These are phyloP conservation scores for Fusarium nurragi DNA, from an alignment of 2,329 filamentous ascomycete species.

Conservation along the genomic window DNA sequence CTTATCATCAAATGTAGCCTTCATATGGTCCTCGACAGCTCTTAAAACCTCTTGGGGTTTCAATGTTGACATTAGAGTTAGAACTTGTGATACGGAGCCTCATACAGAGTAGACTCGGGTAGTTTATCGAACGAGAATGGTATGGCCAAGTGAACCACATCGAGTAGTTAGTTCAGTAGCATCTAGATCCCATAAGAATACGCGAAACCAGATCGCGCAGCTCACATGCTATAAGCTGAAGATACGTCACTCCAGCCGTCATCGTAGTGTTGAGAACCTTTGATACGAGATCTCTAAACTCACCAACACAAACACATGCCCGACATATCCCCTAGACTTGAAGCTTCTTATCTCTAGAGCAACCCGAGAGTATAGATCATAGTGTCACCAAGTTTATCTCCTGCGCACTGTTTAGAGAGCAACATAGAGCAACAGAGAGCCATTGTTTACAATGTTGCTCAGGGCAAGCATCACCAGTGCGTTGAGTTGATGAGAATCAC, in stretches of 20 bases:
- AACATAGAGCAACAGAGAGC: no score
- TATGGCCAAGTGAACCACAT: no score
- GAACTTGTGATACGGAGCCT: background rate
- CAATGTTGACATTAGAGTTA: background rate
- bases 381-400: background rate
- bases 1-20: background rate
- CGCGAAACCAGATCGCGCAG: no score
- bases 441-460: background rate
- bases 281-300: background rate
- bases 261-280: background rate
- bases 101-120: background rate
- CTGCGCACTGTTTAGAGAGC: background rate
- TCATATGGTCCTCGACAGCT: background rate
- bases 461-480: no score
- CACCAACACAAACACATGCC: background rate
- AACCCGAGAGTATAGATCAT: background rate
- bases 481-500: no score
- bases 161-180: no score
- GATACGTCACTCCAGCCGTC: background rate
- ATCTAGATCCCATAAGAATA: no score
- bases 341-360: slow-evolving; percentile 8
- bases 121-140: background rate
- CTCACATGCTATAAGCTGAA: background rate
- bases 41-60: no score
- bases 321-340: background rate